phyloP scores from a whole-genome alignment of 2,329 filamentous ascomycete species.

The Venturia nashicola region DNA sequence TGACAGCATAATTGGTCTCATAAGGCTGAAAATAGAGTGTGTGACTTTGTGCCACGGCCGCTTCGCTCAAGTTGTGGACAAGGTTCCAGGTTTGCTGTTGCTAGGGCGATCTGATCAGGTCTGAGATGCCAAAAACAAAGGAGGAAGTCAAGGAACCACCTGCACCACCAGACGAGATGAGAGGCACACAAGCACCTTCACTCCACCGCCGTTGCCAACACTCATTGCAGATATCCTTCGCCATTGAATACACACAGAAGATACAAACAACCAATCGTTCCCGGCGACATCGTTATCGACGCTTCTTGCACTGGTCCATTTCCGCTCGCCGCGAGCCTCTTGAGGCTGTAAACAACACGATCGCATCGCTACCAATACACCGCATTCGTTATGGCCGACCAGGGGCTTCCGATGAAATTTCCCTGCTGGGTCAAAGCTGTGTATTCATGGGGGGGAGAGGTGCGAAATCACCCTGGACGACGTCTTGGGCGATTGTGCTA shows the following conservation, averaged over 20 bases:
- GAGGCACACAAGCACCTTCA: neutral
- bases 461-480: constrained; percentile 14
- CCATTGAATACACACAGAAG: neutral
- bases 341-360: neutral
- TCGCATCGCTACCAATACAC: neutral
- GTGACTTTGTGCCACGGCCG: neutral
- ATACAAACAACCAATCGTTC: neutral
- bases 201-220: neutral
- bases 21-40: neutral
- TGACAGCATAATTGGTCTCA: neutral
- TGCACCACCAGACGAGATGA: neutral
- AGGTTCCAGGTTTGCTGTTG: neutral
- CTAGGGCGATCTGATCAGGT: neutral
- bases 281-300: neutral
- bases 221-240: neutral
- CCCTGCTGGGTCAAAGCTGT: constrained; percentile 86
- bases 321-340: neutral
- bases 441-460: constrained; percentile 86
- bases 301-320: neutral
- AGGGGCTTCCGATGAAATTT: constrained; percentile 52
- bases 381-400: neutral
- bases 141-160: too few relatives aligned
- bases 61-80: neutral
- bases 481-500: constrained; percentile 15
- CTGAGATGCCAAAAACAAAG: neutral